phyloP scores from a whole-genome alignment of 345 rosid species.

The Aurinia saxatilis region DNA sequence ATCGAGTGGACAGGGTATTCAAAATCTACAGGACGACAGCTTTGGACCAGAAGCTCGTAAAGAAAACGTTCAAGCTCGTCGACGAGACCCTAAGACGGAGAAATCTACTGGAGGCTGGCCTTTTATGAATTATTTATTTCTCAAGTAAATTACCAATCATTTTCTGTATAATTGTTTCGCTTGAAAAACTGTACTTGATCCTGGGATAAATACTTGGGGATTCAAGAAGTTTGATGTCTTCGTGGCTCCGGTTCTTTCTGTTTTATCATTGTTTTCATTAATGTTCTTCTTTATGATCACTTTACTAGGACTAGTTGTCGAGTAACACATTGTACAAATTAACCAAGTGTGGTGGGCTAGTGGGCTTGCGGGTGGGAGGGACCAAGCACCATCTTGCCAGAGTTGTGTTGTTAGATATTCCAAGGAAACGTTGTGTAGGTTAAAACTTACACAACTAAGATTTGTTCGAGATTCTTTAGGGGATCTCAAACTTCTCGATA shows the following conservation, averaged over 20 bases:
- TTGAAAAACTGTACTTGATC: not conserved
- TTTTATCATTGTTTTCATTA: not conserved
- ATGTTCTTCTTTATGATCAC: not conserved
- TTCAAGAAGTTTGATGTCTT: not conserved
- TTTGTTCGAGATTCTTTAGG: too few relatives aligned
- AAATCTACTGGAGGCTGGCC: conserved; percentile 90
- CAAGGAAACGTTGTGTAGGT: too few relatives aligned
- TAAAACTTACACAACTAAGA: too few relatives aligned
- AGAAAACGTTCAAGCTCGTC: conserved; percentile 96
- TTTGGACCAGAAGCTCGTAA: conserved; percentile 93
- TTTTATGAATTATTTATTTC: conserved; percentile 40
- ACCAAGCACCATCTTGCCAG: too few relatives aligned
- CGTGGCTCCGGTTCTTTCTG: not conserved
- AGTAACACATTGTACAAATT: too few relatives aligned
- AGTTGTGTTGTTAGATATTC: too few relatives aligned
- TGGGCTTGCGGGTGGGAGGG: too few relatives aligned
- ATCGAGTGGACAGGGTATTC: conserved; percentile 83
- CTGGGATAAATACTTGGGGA: not conserved
- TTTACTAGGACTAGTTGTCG: too few relatives aligned
- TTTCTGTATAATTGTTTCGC: not conserved
- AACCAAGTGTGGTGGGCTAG: too few relatives aligned
- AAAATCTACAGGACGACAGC: conserved; percentile 94
- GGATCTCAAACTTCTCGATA: too few relatives aligned
- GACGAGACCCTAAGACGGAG: conserved; percentile 90
- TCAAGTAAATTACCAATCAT: conserved; percentile 11